Conservation (phyloP, 2,329 filamentous ascomycete genomes). For the Penicillium nordicum region DNA sequence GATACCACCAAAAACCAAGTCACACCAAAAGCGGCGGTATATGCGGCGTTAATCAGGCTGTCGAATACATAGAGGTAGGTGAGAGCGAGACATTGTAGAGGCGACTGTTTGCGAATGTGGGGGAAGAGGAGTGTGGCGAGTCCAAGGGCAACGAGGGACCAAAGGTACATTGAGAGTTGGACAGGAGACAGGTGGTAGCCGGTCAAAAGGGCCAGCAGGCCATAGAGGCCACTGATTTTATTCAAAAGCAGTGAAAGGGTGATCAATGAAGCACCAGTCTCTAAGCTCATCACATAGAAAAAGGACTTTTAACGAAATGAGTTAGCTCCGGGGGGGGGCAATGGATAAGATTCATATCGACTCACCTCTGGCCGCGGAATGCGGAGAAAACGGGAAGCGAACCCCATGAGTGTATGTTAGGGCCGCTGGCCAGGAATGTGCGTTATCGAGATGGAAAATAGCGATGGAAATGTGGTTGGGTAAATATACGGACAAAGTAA, state of each 20-base stretch:
- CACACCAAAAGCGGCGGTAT: constrained; percentile 76
- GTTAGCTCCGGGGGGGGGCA: constrained; percentile 12
- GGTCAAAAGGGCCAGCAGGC: constrained; percentile 81
- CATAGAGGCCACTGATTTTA: constrained; percentile 87
- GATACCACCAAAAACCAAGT: constrained; percentile 81
- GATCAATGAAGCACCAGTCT: constrained; percentile 82
- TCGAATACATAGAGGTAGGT: constrained; percentile 85
- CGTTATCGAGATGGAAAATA: constrained; percentile 3
- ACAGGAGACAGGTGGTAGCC: constrained; percentile 78
- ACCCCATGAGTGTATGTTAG: constrained; percentile 32
- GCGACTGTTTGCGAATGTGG: constrained; percentile 73
- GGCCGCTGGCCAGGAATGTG: constrained; percentile 6
- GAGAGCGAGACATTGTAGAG: constrained; percentile 74
- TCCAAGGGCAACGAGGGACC: constrained; percentile 70
- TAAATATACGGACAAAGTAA: constrained; percentile 9
- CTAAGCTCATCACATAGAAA: constrained; percentile 79
- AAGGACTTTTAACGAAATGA: constrained; percentile 60
- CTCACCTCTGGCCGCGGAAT: constrained; percentile 48
- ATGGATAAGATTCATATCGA: constrained; percentile 5
- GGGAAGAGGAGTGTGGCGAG: constrained; percentile 68
- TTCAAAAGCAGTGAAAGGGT: constrained; percentile 81
- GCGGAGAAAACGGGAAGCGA: constrained; percentile 45
- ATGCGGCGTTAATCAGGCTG: constrained; percentile 74
- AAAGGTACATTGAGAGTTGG: constrained; percentile 88
- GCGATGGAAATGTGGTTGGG: constrained; percentile 8